phyloP scores from a whole-genome alignment of 2,329 filamentous ascomycete genomes.

The Mycosphaerella arachidis region DNA sequence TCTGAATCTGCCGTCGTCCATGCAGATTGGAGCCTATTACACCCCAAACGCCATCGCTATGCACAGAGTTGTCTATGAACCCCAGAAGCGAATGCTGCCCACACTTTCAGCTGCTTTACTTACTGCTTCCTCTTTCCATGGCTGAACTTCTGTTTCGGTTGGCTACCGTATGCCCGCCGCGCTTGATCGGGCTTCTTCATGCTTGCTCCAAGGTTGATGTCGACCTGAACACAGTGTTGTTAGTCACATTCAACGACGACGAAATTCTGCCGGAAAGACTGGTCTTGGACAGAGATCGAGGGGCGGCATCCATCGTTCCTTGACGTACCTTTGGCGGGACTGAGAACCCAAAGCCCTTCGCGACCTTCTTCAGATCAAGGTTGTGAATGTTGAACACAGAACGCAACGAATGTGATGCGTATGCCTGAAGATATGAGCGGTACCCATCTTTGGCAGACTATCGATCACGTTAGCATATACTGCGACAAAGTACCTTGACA shows the following conservation, averaged over 20 bases:
- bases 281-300: too few relatives aligned
- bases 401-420: slow-evolving; percentile 77
- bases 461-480: slow-evolving; percentile 6
- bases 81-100: too few relatives aligned
- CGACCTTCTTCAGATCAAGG: slow-evolving; percentile 76
- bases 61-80: too few relatives aligned
- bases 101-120: background rate
- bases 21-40: too few relatives aligned
- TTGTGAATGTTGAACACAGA: slow-evolving; percentile 83
- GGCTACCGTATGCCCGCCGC: slow-evolving; percentile 70
- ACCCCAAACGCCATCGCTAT: too few relatives aligned
- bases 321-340: slow-evolving; percentile 57
- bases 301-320: too few relatives aligned
- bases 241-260: too few relatives aligned
- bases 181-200: slow-evolving; percentile 71
- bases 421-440: slow-evolving; percentile 88
- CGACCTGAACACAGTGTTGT: slow-evolving; percentile 44
- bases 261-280: too few relatives aligned
- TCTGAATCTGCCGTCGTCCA: too few relatives aligned
- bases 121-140: slow-evolving; percentile 6
- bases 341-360: slow-evolving; percentile 76
- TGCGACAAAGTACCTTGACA: background rate
- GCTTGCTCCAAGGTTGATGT: slow-evolving; percentile 72
- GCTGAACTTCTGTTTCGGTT: slow-evolving; percentile 57
- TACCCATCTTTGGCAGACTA: slow-evolving; percentile 68